Base-by-base conservation (phyloP, 2,329 filamentous ascomycete species). In the Mycogone perniciosa region DNA sequence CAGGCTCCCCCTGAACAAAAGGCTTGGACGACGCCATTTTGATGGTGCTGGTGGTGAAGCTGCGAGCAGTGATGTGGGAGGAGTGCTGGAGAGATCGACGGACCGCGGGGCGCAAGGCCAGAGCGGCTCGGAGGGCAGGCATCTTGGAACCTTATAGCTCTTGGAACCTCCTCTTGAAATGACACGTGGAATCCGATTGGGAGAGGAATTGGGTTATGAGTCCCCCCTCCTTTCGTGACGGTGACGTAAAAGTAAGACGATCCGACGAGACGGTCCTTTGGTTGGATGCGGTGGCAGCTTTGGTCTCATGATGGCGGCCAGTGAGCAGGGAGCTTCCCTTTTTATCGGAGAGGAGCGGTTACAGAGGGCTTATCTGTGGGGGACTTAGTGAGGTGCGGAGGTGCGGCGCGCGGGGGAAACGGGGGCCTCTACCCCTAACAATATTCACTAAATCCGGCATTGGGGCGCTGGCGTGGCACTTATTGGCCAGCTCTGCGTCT, bases 1-100 rank as follows among this genome's bases (percentile, higher is more conserved):
- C 67, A 40, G 79, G 79, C 70, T 83, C 80, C 50, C 71, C 71
- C 37, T 67, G 60, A 55, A 73, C 67, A 58, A 76, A 74, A 26
- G 67, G 59, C 57, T 65, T 68, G 33, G 67, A 64, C 39, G 67
- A 63, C 53, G 64, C 62, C 54, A 63, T 57, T 44, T 60, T 58
- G 51, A 60, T 46, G 44, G 52, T 43, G 52, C 57, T 55, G 37
- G 56, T 56, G 48, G 57, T 42, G 53, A 66, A 60, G 53, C 57
- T 45, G 50, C 62, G 62, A 43, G 48, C 53, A 33, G 56, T 48
- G 44, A 50, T 54, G 35, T 55, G 5, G 45, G 56, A 50, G 46
- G 53, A 49, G 53, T 37, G 11, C 48, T 30, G 45, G 7, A 48
- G 41, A n/a, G 50, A 34, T 3, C 35, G 51, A 31, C 27, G 34